Evolutionary conservation across 495 filamentous ascomycete species (phyloP), one percentile per base, ranked within the genome.

Genomic region (Cetradonia linearis): DNA sequence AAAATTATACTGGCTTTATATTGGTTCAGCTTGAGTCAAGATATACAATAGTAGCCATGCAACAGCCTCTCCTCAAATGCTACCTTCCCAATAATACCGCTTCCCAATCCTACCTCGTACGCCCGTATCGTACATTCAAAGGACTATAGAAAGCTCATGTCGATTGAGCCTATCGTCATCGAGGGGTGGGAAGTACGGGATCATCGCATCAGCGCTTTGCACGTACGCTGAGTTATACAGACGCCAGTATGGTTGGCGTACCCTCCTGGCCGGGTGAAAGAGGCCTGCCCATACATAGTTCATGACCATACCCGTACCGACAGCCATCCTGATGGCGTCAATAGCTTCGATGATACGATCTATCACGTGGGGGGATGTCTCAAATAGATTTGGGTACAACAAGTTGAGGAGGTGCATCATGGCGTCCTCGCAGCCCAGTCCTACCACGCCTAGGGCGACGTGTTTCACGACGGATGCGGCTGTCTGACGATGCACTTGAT

Each of bases 151-250:
- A 67, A 96, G 69, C 73, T 97, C 92, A 37, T 82, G 78, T 65
- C 92, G 77, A 59, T 83, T 78, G 70, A 90, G 71, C 13, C 80
- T 81, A 59, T 91, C 88, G 59, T 89, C 86, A 55, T 86, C 84
- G 65, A 96, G 71, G 56, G 83, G 84, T 0, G 90, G 91, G 70
- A 96, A 99, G 68, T 95, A 96, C 10, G 94, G 94, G 30, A 99
- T 85, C 81, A 99, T 92, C 14, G 88, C 82, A 73, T 99, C 94
- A 23, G 92, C 92, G 36, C 77, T 82, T 65, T 94, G 89, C 56
- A 96, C 93, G 70, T 97, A 97, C n/a, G 89, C 87, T 71, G 95
- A 88, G 67, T 98, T 98, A 73, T 98, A 96, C 37, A 97, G 72
- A 42, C 92, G 77, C 90, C 91, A 97, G 72, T 96, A 97, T 30